Evolutionary conservation across 305 asterid genomes (phyloP).

Genomic region (Petunia hybrid): DNA sequence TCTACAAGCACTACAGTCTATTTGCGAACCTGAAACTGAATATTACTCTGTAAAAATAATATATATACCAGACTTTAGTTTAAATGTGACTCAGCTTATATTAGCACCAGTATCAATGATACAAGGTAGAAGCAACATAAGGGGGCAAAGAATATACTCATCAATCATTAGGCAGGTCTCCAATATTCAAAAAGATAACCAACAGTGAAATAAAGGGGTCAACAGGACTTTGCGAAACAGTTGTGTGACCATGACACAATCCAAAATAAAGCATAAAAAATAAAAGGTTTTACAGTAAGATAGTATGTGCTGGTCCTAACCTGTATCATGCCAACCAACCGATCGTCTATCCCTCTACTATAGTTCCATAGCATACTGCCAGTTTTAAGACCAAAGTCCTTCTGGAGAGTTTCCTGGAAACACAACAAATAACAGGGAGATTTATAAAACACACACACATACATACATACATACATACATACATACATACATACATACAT

Average conservation of each 20-base stretch:
- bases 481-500: too few species aligned
- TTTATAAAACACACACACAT: background rate
- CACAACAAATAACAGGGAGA: slow-evolving; percentile 24
- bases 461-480: too few species aligned
- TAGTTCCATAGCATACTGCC: slow-evolving; percentile 97
- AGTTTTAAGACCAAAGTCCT: slow-evolving; percentile 85
- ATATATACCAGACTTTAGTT: too few species aligned
- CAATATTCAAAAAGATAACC: background rate
- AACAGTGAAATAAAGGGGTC: slow-evolving; percentile 10
- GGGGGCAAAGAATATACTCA: slow-evolving; percentile 4
- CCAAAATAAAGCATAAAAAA: slow-evolving; percentile 27
- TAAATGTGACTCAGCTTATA: background rate
- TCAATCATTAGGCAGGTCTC: slow-evolving; percentile 8
- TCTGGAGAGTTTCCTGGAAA: slow-evolving; percentile 90
- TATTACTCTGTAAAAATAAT: background rate
- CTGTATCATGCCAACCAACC: slow-evolving; percentile 78
- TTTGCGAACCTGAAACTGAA: slow-evolving; percentile 32
- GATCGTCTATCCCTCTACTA: slow-evolving; percentile 85
- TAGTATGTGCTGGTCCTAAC: slow-evolving; percentile 37
- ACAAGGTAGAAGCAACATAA: background rate
- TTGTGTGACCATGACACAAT: slow-evolving; percentile 16
- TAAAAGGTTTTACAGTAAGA: slow-evolving; percentile 18
- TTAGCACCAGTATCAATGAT: slow-evolving; percentile 11
- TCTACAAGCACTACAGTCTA: background rate
- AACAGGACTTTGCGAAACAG: background rate